Evolutionary conservation across 352 stramenopile genomes (phyloP).

Genomic region (Globisporangium splendens): DNA sequence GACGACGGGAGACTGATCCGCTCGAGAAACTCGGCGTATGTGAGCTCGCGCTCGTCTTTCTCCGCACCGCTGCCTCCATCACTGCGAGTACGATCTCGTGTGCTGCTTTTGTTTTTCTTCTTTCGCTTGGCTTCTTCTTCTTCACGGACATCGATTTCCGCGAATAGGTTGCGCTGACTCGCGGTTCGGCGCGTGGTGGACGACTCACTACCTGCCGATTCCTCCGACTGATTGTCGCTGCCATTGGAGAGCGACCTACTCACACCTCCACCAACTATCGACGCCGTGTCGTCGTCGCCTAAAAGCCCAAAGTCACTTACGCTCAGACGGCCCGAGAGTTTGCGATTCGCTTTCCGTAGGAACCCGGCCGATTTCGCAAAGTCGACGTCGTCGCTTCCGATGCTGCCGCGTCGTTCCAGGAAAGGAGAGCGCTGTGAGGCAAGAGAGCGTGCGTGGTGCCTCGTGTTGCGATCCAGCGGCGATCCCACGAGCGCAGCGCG

Average conservation of each 20-base stretch:
- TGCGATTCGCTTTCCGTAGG: constrained; percentile 53
- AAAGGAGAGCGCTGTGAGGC: constrained; percentile 5
- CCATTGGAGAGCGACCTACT: constrained; percentile 6
- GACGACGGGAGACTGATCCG: constrained; percentile 67
- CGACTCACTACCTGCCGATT: constrained; percentile 6
- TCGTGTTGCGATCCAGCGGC: neutral
- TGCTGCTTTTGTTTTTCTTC: constrained; percentile 18
- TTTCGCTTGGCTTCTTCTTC: constrained; percentile 25
- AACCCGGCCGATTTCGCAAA: constrained; percentile 68
- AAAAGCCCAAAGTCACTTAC: constrained; percentile 79
- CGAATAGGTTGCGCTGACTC: constrained; percentile 62
- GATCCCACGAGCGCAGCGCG: neutral
- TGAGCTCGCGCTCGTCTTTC: constrained; percentile 41
- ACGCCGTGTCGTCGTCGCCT: constrained; percentile 18
- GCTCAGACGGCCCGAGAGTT: constrained; percentile 53
- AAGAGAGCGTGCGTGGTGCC: neutral
- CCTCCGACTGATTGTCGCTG: constrained; percentile 11
- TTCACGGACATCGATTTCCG: constrained; percentile 36
- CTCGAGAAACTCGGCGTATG: constrained; percentile 78
- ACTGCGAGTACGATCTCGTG: constrained; percentile 7
- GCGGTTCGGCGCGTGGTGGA: constrained; percentile 4
- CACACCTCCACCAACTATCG: no score
- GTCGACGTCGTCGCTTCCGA: constrained; percentile 45
- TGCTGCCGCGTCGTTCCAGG: constrained; percentile 54
- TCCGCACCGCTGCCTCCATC: constrained; percentile 8